These are phyloP conservation scores for Biscogniauxia marginata DNA, from an alignment of 2,329 filamentous ascomycete genomes.

Conservation along the genomic window DNA sequence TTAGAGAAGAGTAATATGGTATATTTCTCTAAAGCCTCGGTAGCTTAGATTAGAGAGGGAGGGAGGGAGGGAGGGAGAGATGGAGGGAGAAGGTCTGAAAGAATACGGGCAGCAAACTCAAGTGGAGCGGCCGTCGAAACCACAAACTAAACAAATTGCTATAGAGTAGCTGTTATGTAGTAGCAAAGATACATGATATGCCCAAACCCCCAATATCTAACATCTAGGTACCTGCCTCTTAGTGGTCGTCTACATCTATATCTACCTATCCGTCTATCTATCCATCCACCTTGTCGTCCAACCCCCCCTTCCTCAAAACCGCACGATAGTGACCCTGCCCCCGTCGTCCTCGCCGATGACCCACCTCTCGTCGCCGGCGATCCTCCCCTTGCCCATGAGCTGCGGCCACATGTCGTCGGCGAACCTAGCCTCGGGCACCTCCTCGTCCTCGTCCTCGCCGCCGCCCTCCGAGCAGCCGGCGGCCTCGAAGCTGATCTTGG, in stretches of 20 bases:
- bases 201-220: background rate
- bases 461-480: conserved; percentile 20
- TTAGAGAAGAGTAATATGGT: no score
- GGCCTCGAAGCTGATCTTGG: conserved; percentile 37
- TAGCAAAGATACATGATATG: no score
- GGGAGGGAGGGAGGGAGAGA: no score
- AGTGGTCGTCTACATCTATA: background rate
- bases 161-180: no score
- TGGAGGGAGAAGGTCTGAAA: no score
- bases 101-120: no score
- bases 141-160: no score
- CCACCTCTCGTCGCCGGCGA: conserved; percentile 61
- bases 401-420: conserved; percentile 44
- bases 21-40: no score
- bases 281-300: background rate
- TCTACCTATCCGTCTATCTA: background rate
- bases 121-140: no score
- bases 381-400: conserved; percentile 50
- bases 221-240: no score
- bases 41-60: background rate
- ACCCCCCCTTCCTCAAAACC: conserved; percentile 40
- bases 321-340: conserved; percentile 51
- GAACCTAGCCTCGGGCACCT: conserved; percentile 41
- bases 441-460: conserved; percentile 11
- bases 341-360: conserved; percentile 56